Conservation (phyloP, 495 filamentous ascomycete species). For the Ramalina intermedia region DNA sequence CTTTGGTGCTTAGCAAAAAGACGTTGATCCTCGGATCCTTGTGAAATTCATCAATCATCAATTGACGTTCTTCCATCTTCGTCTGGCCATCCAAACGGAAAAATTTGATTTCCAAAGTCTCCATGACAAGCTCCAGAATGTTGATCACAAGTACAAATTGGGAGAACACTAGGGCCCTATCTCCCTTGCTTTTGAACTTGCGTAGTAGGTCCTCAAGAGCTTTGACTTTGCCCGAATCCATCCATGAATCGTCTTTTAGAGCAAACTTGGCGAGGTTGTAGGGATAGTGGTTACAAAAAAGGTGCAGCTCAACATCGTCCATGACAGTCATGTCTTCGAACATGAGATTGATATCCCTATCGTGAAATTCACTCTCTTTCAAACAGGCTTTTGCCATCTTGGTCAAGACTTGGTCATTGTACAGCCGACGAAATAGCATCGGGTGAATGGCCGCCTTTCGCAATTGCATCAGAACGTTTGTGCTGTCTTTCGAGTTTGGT, state of each 20-base stretch:
- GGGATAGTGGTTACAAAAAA: constrained; percentile 57
- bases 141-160: constrained; percentile 87
- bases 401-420: constrained; percentile 52
- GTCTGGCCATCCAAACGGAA: constrained; percentile 78
- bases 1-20: constrained; percentile 84
- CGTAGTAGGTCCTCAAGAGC: constrained; percentile 58
- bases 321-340: constrained; percentile 56
- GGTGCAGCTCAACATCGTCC: constrained; percentile 72
- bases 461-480: constrained; percentile 78
- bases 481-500: constrained; percentile 28
- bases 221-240: constrained; percentile 82
- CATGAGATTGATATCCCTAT: constrained; percentile 49
- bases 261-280: constrained; percentile 53
- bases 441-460: constrained; percentile 90
- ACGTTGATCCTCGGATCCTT: constrained; percentile 64
- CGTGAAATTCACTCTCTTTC: constrained; percentile 44
- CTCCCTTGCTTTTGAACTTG: constrained; percentile 64
- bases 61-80: constrained; percentile 66
- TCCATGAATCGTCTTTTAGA: constrained; percentile 65
- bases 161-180: constrained; percentile 77
- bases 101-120: constrained; percentile 56
- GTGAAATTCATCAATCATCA: constrained; percentile 75
- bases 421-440: constrained; percentile 68
- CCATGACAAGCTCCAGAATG: constrained; percentile 69
- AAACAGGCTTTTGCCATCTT: constrained; percentile 68